phyloP scores from a whole-genome alignment of 192 early-diverging fungal species.

The Piromyces sp. region DNA sequence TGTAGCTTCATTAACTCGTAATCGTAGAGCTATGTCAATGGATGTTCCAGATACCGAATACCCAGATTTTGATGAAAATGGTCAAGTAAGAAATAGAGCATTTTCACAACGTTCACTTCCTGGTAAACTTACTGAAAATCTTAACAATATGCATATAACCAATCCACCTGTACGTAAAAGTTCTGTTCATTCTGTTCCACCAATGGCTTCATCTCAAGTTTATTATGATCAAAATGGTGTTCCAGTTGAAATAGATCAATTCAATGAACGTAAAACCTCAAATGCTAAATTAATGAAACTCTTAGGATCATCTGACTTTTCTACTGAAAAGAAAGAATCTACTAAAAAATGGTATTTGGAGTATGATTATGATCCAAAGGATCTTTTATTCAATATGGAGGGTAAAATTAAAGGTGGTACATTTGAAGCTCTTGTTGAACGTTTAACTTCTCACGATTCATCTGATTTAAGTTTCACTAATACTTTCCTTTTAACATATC shows the following conservation, averaged over 20 bases:
- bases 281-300: neutral
- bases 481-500: constrained; percentile 88
- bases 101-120: neutral
- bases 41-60: neutral
- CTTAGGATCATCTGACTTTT: neutral
- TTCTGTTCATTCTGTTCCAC: neutral
- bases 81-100: neutral
- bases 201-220: neutral
- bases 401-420: constrained; percentile 56
- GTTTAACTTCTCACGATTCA: constrained; percentile 49
- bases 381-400: constrained; percentile 43
- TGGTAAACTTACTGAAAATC: neutral
- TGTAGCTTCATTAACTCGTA: neutral
- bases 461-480: constrained; percentile 47
- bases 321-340: neutral
- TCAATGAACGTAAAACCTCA: neutral
- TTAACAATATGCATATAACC: neutral
- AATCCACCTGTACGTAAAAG: neutral
- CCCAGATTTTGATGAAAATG: neutral
- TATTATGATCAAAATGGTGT: neutral
- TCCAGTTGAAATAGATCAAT: neutral
- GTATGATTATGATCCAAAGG: constrained; percentile 32
- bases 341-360: constrained; percentile 27
- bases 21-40: neutral
- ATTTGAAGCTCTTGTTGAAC: constrained; percentile 48